Base-by-base conservation (phyloP, 2,329 filamentous ascomycete species). In the Cytospora piceicola region DNA sequence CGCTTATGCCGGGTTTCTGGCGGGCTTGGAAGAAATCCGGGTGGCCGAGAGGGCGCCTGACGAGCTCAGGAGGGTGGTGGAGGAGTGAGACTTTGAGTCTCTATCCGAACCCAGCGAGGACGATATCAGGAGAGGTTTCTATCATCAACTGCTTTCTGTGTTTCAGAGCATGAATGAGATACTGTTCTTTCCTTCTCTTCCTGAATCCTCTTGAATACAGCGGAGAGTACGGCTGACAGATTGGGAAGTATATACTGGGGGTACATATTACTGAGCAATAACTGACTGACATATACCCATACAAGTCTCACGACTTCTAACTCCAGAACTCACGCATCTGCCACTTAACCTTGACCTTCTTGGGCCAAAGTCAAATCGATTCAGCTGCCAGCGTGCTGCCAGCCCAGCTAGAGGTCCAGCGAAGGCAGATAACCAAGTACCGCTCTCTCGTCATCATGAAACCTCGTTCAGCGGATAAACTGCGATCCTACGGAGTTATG, bases 1-100 rank as follows among this genome's bases (percentile, higher is more conserved):
- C 3, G 75, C 78, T 7, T 81, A 81, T 65, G 77, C 76, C 65
- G 79, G 79, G 17, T 71, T 77, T 3, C 79, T 78, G 0, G 76
- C 79, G 3, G 78, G 78, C 1, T 69, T 81, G 12, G 77, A 80
- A 68, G 79, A 72, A 0, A 70, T 73, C 56, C 71, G 71, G 32
- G 71, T 74, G 2, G 72, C 73, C 0, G 69, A 72, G 27, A 72
- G 65, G 57, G 64, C 67, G 3, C 54, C 75, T 15, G 69, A 73
- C 42, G 71, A 72, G 6, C 73, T 75, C 71, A 66, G 68, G 69
- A 4, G 72, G 71, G 29, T 36, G 29, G 14, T n/a, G n/a, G 3
- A 59, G 24, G 42, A 1, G n/a, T 42, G 22, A 46, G 15, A 34
- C 32, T 34, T 34, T 34, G 32, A 34, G 32, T 34, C 32, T 34